These are phyloP conservation scores for Phaffia tasmanica DNA, from an alignment of 768 basidiomycete species.

Conservation along the genomic window DNA sequence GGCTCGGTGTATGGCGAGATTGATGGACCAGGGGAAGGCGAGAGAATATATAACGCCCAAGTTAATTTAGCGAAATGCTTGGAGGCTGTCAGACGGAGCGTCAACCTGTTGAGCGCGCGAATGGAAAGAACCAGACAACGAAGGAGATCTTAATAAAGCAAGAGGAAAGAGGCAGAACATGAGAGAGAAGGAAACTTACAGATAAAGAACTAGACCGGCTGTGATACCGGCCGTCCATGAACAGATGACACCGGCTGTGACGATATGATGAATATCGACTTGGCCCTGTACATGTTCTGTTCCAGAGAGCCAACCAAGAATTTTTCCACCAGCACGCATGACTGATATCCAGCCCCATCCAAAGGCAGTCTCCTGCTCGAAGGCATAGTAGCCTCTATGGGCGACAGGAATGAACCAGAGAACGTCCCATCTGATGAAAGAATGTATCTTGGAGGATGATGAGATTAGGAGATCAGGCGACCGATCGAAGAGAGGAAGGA, in stretches of 20 bases:
- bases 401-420: conserved; percentile 71
- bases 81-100: conserved; percentile 49
- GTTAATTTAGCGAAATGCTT: conserved; percentile 53
- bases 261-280: conserved; percentile 24
- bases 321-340: conserved; percentile 40
- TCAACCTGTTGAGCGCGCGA: conserved; percentile 46
- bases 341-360: conserved; percentile 57
- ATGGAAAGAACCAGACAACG: conserved; percentile 39
- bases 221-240: conserved; percentile 28
- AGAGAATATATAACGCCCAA: conserved; percentile 58
- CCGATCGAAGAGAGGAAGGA: conserved; percentile 25
- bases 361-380: conserved; percentile 83
- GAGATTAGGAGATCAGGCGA: conserved; percentile 22
- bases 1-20: conserved; percentile 73
- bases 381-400: conserved; percentile 43
- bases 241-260: conserved; percentile 29
- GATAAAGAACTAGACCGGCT: conserved; percentile 33
- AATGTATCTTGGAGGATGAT: neutral
- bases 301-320: conserved; percentile 12
- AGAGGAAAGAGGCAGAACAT: conserved; percentile 40
- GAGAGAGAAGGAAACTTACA: conserved; percentile 40
- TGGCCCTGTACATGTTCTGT: conserved; percentile 2
- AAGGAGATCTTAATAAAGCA: conserved; percentile 31
- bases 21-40: conserved; percentile 65
- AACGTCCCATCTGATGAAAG: conserved; percentile 71